Evolutionary conservation across 2,329 filamentous ascomycete species (phyloP).

Genomic region (Xylaria sp.): DNA sequence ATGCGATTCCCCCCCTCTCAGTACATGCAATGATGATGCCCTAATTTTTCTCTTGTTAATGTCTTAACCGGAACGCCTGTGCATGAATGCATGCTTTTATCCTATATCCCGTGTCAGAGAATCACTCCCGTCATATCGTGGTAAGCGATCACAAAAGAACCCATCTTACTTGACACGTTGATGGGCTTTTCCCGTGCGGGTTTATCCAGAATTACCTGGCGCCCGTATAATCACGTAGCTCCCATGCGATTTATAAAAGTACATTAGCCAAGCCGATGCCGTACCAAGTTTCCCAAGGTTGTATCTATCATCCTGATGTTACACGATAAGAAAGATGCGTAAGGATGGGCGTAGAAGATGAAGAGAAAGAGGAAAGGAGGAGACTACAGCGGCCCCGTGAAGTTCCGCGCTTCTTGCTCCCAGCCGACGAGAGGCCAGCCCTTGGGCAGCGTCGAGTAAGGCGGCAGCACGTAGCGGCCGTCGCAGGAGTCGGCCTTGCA

Average conservation of each 20-base stretch:
- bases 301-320: background rate
- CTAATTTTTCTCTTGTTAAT: background rate
- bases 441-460: slow-evolving; percentile 65
- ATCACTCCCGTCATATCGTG: background rate
- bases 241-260: background rate
- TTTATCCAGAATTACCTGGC: background rate
- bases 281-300: background rate
- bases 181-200: background rate
- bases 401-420: slow-evolving; percentile 54
- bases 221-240: background rate
- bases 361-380: background rate
- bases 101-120: background rate
- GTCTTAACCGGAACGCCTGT: background rate
- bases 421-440: slow-evolving; percentile 72
- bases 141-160: background rate
- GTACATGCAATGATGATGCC: background rate
- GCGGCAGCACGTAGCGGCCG: slow-evolving; percentile 68
- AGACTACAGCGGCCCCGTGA: slow-evolving; percentile 37
- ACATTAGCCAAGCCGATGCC: background rate
- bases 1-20: background rate
- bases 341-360: no score
- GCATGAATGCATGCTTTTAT: slow-evolving; percentile 9
- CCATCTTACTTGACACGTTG: no score
- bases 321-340: background rate
- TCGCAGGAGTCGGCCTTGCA: slow-evolving; percentile 62